These are phyloP conservation scores for Chondrus crispus DNA, from an alignment of 23 red algal genomes.

Conservation along the genomic window DNA sequence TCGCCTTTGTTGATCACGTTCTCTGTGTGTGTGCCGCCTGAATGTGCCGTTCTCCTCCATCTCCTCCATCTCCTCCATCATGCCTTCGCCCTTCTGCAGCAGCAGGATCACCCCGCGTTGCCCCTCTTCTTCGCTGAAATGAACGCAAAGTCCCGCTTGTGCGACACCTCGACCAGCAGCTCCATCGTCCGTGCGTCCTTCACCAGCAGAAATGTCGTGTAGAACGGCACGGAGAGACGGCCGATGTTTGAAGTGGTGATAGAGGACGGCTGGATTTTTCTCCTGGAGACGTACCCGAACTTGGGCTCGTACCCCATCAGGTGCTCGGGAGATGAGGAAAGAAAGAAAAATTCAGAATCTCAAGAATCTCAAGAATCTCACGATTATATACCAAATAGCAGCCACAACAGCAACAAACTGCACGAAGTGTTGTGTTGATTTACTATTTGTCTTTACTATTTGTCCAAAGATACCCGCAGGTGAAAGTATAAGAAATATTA, in stretches of 20 bases:
- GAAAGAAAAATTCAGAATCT: neutral
- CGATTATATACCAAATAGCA: too few relatives aligned
- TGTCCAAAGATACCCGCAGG: too few relatives aligned
- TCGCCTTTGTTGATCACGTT: conserved; percentile 27
- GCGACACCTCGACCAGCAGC: conserved; percentile 23
- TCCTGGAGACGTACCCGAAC: conserved; percentile 57
- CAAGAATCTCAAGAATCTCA: too few relatives aligned
- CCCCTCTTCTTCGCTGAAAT: neutral
- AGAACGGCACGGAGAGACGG: neutral
- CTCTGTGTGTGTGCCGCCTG: neutral
- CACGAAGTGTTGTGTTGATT: too few relatives aligned
- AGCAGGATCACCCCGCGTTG: neutral
- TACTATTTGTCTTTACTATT: too few relatives aligned
- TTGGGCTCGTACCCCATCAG: conserved; percentile 45
- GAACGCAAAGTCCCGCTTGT: conserved; percentile 60
- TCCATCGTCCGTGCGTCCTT: conserved; percentile 1
- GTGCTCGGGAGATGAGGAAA: neutral
- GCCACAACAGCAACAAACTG: too few relatives aligned
- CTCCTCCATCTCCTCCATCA: neutral
- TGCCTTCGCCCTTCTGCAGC: neutral
- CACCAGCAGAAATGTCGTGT: conserved; percentile 19
- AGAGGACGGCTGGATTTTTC: conserved; percentile 34
- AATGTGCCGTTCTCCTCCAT: neutral
- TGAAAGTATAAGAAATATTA: too few relatives aligned
- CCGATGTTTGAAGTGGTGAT: conserved; percentile 25